Evolutionary conservation across 495 filamentous ascomycete species (phyloP).

Genomic region (Pyronema domesticum): DNA sequence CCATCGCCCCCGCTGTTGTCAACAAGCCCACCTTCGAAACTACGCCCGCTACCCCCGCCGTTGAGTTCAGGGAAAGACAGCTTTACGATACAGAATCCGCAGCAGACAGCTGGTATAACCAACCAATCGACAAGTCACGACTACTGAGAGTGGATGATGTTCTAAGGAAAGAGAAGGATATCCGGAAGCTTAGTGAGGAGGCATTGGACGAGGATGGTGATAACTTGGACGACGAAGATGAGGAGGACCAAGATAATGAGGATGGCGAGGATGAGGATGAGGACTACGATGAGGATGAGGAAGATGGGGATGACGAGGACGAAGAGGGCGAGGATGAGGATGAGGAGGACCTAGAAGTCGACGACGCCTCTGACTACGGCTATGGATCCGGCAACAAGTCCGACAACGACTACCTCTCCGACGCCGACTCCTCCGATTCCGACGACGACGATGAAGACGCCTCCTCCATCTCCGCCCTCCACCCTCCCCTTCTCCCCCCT

Average conservation of each 20-base stretch:
- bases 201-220: constrained; percentile 53
- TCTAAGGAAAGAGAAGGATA: constrained; percentile 71
- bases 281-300: constrained; percentile 30
- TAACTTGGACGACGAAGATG: constrained; percentile 41
- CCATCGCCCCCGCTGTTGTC: neutral
- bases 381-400: constrained; percentile 77
- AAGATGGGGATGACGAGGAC: constrained; percentile 27
- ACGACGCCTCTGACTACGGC: constrained; percentile 64
- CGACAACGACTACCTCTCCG: constrained; percentile 75
- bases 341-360: constrained; percentile 68
- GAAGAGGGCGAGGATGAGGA: constrained; percentile 37
- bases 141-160: constrained; percentile 50
- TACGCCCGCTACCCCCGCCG: neutral
- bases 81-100: constrained; percentile 11
- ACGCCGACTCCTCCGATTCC: constrained; percentile 36
- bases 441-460: constrained; percentile 26
- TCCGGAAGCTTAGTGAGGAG: constrained; percentile 74
- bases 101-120: constrained; percentile 23
- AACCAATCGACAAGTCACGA: constrained; percentile 21
- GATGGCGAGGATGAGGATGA: constrained; percentile 34
- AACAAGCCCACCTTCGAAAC: neutral
- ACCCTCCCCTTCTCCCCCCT: neutral
- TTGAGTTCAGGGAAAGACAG: neutral
- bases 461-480: constrained; percentile 25
- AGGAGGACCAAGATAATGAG: constrained; percentile 33